Conservation (phyloP, 2,329 filamentous ascomycete genomes). For the Curvularia sp. region DNA sequence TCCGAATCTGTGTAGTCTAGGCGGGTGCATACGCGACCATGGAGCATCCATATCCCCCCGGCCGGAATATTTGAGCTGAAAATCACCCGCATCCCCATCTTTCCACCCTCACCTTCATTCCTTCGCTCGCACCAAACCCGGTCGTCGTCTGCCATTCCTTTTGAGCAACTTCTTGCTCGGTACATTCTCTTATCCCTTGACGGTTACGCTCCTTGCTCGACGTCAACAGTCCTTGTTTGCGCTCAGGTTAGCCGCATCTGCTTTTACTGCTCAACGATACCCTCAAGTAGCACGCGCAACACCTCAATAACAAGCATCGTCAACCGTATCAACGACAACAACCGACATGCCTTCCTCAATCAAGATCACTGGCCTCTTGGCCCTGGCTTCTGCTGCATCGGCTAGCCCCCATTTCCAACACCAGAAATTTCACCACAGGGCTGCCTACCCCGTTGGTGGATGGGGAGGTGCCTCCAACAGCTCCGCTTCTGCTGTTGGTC, state of each 20-base stretch:
- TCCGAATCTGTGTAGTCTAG: slow-evolving; percentile 4
- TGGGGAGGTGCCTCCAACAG: slow-evolving; percentile 38
- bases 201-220: slow-evolving; percentile 18
- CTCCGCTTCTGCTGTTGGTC: slow-evolving; percentile 34
- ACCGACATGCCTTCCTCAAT: slow-evolving; percentile 47
- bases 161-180: slow-evolving; percentile 18
- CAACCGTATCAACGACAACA: slow-evolving; percentile 17
- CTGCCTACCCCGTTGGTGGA: slow-evolving; percentile 43
- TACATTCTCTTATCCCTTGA: slow-evolving; percentile 21
- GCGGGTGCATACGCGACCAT: slow-evolving; percentile 1
- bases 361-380: slow-evolving; percentile 53
- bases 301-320: neutral
- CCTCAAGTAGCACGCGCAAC: slow-evolving; percentile 11
- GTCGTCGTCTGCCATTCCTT: slow-evolving; percentile 17
- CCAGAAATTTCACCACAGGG: slow-evolving; percentile 41
- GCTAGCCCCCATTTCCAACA: slow-evolving; percentile 48
- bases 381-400: slow-evolving; percentile 51
- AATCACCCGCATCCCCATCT: slow-evolving; percentile 9
- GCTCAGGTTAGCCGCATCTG: slow-evolving; percentile 22
- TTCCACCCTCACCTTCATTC: slow-evolving; percentile 12
- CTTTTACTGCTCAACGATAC: slow-evolving; percentile 15
- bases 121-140: slow-evolving; percentile 12
- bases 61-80: slow-evolving; percentile 14
- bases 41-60: slow-evolving; percentile 7
- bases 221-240: slow-evolving; percentile 18